Base-by-base conservation (phyloP, 2,329 filamentous ascomycete genomes). In the Shiraia bambusicola region DNA sequence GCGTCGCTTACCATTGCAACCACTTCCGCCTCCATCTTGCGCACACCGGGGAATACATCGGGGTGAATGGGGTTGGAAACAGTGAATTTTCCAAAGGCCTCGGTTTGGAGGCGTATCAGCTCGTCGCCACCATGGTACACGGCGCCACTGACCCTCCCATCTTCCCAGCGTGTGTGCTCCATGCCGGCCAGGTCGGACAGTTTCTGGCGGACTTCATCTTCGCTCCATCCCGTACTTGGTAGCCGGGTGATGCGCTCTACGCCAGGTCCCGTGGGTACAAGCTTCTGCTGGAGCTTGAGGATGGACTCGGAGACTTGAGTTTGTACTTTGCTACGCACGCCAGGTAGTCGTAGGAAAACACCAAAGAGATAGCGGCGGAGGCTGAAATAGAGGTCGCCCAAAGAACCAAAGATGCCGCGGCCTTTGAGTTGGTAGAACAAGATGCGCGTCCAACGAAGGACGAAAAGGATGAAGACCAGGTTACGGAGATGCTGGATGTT, bases 1-100 rank as follows among this genome's bases (percentile, higher is more conserved):
- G n/a, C n/a, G n/a, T n/a, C 14, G 25, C 43, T 34, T 66, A 94
- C 90, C 92, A 98, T 98, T 53, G 91, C 87, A 37, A 98, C 93
- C 48, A 98, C 77, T 74, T 98, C 93, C 31, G 93, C 92, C 75
- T 98, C 93, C 93, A 98, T 98, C 80, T 98, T 98, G 60, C 93
- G 79, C 37, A 98, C 91, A 19, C 92, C 93, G 12, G 93, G 93
- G 72, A 98, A 98, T 30, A 98, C 92, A 72, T 98, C 93, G 6
- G 93, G 93, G 69, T 98, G 93, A 56, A 98, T 93, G 3, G 93
- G 93, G 69, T 98, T 98, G 28, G 90, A 81, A 22, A 98, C 93
- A 36, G 90, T 92, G 68, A 98, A 98, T 69, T 87, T 87, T 52
- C 87, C 87, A 76, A 92, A 97, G 0, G 93, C 92, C 66, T 96